Base-by-base conservation (phyloP, 768 basidiomycete species). In the Lentinula guzmanii region DNA sequence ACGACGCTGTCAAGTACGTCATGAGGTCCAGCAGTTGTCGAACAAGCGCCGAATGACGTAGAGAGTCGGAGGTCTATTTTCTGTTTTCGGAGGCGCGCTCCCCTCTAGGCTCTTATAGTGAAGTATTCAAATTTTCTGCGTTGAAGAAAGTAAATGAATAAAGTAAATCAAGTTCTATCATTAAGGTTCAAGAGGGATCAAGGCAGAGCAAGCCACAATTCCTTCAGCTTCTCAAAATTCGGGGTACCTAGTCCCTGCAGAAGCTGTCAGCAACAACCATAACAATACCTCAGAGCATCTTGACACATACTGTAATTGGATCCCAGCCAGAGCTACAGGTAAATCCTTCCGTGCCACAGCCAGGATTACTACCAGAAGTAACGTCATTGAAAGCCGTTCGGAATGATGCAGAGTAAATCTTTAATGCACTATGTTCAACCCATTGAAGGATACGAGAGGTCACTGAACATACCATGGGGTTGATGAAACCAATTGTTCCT, bases 401-500 rank as follows among this genome's bases (percentile, higher is more conserved):
- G 55, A 69, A 62, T 15, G 10, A 24, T 15, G 52, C n/a, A 15
- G 60, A 63, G 61, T 68, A 68, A 28, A 70, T 65, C 69, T 70
- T 24, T 10, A 21, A 35, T 11, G 8, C 5, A 52, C 7, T 28
- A 11, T 15, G 21, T 11, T n/a, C 11, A 24, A 15, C 24, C 48
- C 31, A 24, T n/a, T 11, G 15, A 39, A 39, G 16, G 15, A 15
- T 45, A 16, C 15, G 16, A n/a, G 65, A 65, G 24, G 67, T 58
- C 15, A 69, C 56, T 16, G 65, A 54, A n/a, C 71, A 66, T 31
- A 55, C 61, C 75, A 72, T 59, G 2, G 76, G 79, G 62, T 80
- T 80, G 58, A 80, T 68, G 64, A 79, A 79, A 2, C 80, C 79
- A 11, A 82, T 66, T 11, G 76, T 15, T 10, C 65, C 50, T 55